Evolutionary conservation across 176 grass and related monocot genomes (phyloP), one percentile per base, ranked within the genome.

Genomic region (sorghum (Sorghum bicolor)): DNA sequence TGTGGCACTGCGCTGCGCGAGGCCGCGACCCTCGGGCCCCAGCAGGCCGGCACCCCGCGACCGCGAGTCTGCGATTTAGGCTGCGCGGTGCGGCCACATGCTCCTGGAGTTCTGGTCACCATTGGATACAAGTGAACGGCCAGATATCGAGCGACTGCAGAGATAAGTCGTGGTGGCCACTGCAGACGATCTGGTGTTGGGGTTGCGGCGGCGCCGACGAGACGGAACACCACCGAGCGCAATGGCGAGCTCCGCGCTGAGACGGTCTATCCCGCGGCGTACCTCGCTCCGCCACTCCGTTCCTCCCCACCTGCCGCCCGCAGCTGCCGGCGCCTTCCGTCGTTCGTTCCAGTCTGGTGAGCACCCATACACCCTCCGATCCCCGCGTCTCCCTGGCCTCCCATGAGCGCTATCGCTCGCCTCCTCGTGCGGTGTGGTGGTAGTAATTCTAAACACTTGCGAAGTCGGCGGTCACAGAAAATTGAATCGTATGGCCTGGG

Each of bases 231-330:
- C 45, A 57, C 30, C 8, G 78, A 34, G 52, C 57, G 66, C 71
- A 64, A 94, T 92, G 92, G 87, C 44, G 58, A 87, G 89, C 77
- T 74, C 41, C 3, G 70, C 83, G 47, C 67, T 94, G 37, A 75
- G 80, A 34, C 83, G 82, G 26, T 73, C 45, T 44, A 43, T 91
- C n/a, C 38, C 34, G 8, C 58, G 29, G 12, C 30, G 72, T 22
- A 24, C 63, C 52, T 41, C 47, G 11, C 57, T 87, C 10, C 77
- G 33, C 5, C 77, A 55, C 0, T 15, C 67, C 82, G 67, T 85
- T 13, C 15, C 60, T 62, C 87, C 84, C 41, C 30, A 57, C 29
- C 67, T 36, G 3, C 50, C 53, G 4, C 40, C 48, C 7, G n/a
- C 80, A 4, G 74, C 82, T 62, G 58, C 58, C 4, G 61, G 65